Conservation (phyloP, 306 rosid genomes). For the Castanea sativa region DNA sequence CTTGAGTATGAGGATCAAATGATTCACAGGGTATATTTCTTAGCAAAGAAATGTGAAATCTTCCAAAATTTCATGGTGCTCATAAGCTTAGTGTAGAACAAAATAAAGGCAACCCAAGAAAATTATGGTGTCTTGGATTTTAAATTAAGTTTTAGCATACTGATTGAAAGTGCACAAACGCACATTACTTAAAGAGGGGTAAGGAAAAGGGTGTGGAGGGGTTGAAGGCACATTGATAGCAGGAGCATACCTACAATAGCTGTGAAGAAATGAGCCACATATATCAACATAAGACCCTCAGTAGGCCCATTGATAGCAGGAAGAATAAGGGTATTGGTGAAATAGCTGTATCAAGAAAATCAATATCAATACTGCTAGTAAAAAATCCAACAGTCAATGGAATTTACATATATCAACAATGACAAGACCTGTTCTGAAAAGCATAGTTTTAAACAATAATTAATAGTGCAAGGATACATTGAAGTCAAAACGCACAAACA, state of each 20-base stretch:
- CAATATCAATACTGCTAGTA: slow-evolving; percentile 18
- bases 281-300: slow-evolving; percentile 91
- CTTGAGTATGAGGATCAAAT: not conserved
- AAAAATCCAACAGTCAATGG: not conserved
- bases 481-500: not conserved
- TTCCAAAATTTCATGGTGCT: not conserved
- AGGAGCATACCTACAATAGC: slow-evolving; percentile 72
- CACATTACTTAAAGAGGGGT: not conserved
- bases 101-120: not conserved
- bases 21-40: not conserved
- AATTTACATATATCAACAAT: not conserved
- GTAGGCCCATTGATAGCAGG: slow-evolving; percentile 96
- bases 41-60: not conserved
- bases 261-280: slow-evolving; percentile 71
- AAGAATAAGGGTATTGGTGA: slow-evolving; percentile 84
- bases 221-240: slow-evolving; percentile 7
- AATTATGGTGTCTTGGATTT: slow-evolving; percentile 1
- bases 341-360: slow-evolving; percentile 60
- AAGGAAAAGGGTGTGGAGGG: no score
- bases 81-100: not conserved
- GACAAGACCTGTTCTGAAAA: not conserved
- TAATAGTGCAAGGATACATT: not conserved
- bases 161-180: slow-evolving; percentile 2
- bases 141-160: not conserved
- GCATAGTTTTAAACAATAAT: slow-evolving; percentile 8